phyloP scores from a whole-genome alignment of 116 monocot genomes.

The Trichopus zeylanicus region DNA sequence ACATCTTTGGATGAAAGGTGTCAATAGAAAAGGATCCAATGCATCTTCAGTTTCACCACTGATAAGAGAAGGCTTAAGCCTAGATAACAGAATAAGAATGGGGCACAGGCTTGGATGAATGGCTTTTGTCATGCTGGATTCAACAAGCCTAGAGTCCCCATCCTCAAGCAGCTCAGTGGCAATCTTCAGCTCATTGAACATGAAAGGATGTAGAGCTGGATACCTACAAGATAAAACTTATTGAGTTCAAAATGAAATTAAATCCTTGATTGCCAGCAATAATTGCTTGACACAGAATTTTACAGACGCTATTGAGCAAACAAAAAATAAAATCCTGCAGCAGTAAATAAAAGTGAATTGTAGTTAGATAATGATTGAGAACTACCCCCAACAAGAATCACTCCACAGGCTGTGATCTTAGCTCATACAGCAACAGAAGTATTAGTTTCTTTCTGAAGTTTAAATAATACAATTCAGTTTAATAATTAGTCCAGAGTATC shows the following conservation, averaged over 20 bases:
- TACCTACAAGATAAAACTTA: constrained; percentile 54
- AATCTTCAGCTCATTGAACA: constrained; percentile 63
- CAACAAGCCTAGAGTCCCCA: constrained; percentile 22
- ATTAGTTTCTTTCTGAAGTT: too few relatives aligned
- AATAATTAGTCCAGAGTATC: too few relatives aligned
- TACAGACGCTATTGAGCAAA: too few relatives aligned
- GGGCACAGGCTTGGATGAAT: constrained; percentile 99
- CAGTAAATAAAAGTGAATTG: too few relatives aligned
- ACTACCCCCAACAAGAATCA: too few relatives aligned
- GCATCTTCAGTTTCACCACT: constrained; percentile 54
- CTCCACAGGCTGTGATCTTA: too few relatives aligned
- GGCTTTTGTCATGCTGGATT: constrained; percentile 57
- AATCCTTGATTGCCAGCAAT: too few relatives aligned
- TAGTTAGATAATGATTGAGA: too few relatives aligned
- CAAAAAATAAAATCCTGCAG: too few relatives aligned
- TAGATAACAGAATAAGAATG: constrained; percentile 88
- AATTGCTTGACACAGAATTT: too few relatives aligned
- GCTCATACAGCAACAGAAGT: too few relatives aligned
- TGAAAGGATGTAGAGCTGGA: constrained; percentile 84
- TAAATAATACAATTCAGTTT: too few relatives aligned
- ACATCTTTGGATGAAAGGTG: constrained; percentile 78
- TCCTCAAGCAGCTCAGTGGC: constrained; percentile 56
- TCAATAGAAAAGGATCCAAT: constrained; percentile 75
- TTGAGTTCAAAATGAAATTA: not conserved
- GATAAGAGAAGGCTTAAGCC: constrained; percentile 82